A percentile compares a stretch with the other conserved stretches of the same genome.
phyloP scores from a whole-genome alignment of 345 rosid species.

The Combretum micranthum region DNA sequence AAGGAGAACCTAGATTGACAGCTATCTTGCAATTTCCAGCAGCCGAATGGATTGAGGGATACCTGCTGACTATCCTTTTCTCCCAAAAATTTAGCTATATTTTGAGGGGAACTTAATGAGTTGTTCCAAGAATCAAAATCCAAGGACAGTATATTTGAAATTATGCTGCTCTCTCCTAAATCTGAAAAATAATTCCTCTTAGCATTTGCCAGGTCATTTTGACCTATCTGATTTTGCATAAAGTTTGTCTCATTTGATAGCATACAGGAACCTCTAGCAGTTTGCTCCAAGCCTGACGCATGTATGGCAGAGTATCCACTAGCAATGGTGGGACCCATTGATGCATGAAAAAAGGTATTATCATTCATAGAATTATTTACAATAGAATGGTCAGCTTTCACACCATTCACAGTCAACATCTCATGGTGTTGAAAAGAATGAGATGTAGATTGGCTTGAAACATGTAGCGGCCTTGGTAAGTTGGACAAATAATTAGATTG shows the following conservation, averaged over 20 bases:
- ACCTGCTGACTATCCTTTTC: conserved; percentile 41
- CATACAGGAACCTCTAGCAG: conserved; percentile 20
- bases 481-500: conserved; percentile 28
- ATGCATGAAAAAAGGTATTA: conserved; percentile 16
- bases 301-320: conserved; percentile 36
- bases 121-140: conserved; percentile 84
- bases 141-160: conserved; percentile 68
- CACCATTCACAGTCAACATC: conserved; percentile 11
- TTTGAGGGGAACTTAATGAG: conserved; percentile 54
- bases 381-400: conserved; percentile 24
- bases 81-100: conserved; percentile 53
- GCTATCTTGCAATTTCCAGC: conserved; percentile 46
- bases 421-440: conserved; percentile 30
- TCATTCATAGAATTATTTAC: conserved; percentile 29
- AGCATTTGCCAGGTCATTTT: conserved; percentile 10
- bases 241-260: conserved; percentile 28
- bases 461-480: conserved; percentile 29
- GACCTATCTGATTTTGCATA: conserved; percentile 19
- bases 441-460: conserved; percentile 35
- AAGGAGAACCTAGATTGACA: conserved; percentile 81
- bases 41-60: conserved; percentile 32
- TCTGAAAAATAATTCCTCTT: conserved; percentile 22
- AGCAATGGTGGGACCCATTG: conserved; percentile 24
- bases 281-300: conserved; percentile 27
- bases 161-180: conserved; percentile 63